Conservation (phyloP, 805 yeast genomes). For the Candida insectorum region DNA sequence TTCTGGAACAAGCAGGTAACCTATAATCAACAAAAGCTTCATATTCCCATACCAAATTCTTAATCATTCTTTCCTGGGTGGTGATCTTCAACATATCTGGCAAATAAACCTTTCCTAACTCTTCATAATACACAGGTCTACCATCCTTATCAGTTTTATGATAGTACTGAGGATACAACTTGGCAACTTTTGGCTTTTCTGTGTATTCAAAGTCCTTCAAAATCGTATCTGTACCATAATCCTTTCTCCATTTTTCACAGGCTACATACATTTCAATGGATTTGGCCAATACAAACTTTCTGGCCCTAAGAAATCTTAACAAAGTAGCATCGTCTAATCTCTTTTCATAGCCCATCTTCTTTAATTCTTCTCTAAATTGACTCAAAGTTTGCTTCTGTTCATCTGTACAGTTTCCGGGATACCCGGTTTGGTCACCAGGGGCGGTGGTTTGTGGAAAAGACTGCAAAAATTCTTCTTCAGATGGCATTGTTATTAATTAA, state of each 20-base stretch:
- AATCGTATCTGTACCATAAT: slow-evolving; percentile 82
- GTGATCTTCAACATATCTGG: slow-evolving; percentile 91
- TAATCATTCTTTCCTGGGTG: slow-evolving; percentile 91
- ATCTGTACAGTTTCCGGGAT: slow-evolving; percentile 73
- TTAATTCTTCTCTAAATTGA: slow-evolving; percentile 55
- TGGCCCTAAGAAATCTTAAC: slow-evolving; percentile 85
- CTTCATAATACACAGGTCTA: slow-evolving; percentile 93
- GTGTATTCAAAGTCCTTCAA: slow-evolving; percentile 83
- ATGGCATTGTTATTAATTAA: too few relatives aligned
- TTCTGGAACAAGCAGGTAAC: slow-evolving; percentile 92
- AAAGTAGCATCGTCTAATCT: slow-evolving; percentile 86
- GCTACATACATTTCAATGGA: slow-evolving; percentile 79
- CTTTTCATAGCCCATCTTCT: slow-evolving; percentile 62
- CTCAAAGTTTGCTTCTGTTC: slow-evolving; percentile 61
- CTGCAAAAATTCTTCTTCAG: slow-evolving; percentile 39
- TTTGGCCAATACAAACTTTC: slow-evolving; percentile 82
- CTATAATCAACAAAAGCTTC: slow-evolving; percentile 83
- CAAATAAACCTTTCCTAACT: slow-evolving; percentile 86
- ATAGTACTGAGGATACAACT: slow-evolving; percentile 92
- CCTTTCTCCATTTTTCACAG: slow-evolving; percentile 91
- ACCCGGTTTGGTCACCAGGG: slow-evolving; percentile 64
- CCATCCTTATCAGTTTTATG: slow-evolving; percentile 97
- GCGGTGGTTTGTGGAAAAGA: slow-evolving; percentile 73
- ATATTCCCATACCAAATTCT: slow-evolving; percentile 96
- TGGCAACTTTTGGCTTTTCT: slow-evolving; percentile 90